phyloP scores from a whole-genome alignment of 78 protist species.

The Isochrysis galbana region DNA sequence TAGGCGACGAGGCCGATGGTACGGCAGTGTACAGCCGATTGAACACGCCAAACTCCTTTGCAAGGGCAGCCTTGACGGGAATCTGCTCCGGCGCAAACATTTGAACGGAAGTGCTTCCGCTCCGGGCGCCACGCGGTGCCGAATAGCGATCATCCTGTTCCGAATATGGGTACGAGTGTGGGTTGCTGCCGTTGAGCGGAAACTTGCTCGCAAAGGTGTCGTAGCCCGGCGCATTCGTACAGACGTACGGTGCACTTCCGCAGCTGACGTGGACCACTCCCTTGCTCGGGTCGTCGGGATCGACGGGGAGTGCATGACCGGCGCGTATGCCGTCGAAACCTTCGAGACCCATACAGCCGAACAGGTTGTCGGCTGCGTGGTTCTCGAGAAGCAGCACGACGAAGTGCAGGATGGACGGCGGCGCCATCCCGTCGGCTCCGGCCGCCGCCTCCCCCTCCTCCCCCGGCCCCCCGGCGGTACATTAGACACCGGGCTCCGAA shows the following conservation, averaged over 20 bases:
- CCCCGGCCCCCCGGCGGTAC: too few relatives aligned
- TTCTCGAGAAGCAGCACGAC: background rate
- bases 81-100: slow-evolving; percentile 35
- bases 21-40: background rate
- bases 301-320: background rate
- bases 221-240: background rate
- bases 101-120: background rate
- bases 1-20: slow-evolving; percentile 44
- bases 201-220: background rate
- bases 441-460: too few relatives aligned
- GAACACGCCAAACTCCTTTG: slow-evolving; percentile 34
- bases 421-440: too few relatives aligned
- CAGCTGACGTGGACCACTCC: background rate
- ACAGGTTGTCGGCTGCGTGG: slow-evolving; percentile 12
- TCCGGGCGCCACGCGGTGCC: background rate
- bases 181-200: background rate
- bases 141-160: background rate
- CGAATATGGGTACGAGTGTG: background rate
- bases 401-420: background rate
- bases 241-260: background rate
- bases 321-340: background rate
- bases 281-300: background rate
- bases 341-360: background rate
- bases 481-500: too few relatives aligned
- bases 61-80: slow-evolving; percentile 35